These are phyloP conservation scores for Mortierella sp. DNA, from an alignment of 371 early-diverging fungal species.

Conservation along the genomic window DNA sequence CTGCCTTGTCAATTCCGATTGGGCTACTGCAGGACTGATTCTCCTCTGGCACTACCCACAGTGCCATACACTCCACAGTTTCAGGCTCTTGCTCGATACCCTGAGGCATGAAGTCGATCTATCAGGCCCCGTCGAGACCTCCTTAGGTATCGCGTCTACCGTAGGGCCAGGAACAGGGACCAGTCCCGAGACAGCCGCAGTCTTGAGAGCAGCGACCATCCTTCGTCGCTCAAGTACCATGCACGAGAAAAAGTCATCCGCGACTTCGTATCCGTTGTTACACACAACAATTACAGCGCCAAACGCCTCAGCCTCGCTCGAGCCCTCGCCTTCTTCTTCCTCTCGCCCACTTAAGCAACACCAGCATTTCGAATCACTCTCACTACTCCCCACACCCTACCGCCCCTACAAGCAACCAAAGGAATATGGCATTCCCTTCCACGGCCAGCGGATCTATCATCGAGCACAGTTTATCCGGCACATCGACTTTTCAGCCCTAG, in stretches of 20 bases:
- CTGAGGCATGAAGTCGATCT: constrained; percentile 43
- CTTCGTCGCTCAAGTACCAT: constrained; percentile 23
- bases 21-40: constrained; percentile 43
- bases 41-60: constrained; percentile 47
- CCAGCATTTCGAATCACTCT: neutral
- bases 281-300: no score
- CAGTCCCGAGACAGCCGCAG: neutral
- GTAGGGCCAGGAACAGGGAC: neutral
- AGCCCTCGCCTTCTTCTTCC: neutral
- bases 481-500: constrained; percentile 29
- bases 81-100: constrained; percentile 40
- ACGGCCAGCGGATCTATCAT: constrained; percentile 38
- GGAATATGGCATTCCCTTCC: constrained; percentile 52
- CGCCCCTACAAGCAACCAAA: constrained; percentile 20
- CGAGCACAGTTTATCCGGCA: constrained; percentile 48
- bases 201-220: neutral
- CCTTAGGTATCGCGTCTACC: neutral
- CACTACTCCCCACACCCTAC: constrained; percentile 28
- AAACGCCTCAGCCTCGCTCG: neutral
- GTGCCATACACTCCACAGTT: constrained; percentile 30
- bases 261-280: neutral
- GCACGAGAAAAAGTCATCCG: constrained; percentile 4
- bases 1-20: constrained; percentile 47
- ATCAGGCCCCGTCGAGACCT: constrained; percentile 19
- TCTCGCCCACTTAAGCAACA: neutral